Evolutionary conservation across 306 rosid species (phyloP), one percentile per base, ranked within the genome.

Genomic region (Psophocarpus tetragonolobus): DNA sequence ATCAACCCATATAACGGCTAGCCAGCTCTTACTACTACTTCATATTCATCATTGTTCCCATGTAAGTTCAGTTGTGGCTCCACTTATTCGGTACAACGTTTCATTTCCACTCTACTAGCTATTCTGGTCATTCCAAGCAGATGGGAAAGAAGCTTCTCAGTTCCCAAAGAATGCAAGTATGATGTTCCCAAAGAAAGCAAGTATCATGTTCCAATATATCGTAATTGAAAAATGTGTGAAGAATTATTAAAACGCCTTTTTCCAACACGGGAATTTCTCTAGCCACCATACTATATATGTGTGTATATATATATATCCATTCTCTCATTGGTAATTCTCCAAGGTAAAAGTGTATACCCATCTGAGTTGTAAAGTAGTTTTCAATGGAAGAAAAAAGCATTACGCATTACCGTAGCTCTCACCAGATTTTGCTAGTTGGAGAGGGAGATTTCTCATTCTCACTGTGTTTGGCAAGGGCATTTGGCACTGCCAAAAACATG

Each of bases 391-490:
- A 71, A 30, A 84, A 41, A 77, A 14, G 0, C 9, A 77, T 80
- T 3, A 71, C 1, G 42, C 77, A 82, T 39, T 88, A 76, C 17
- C 18, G 14, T 11, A 73, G 81, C 47, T 47, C 44, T 10, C 87
- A 86, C 2, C 30, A 8, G 21, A 88, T 83, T 36, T 82, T 84
- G 11, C 85, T 81, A 6, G 85, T 71, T 24, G 88, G 86, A 60
- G 88, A 85, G 50, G 89, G 85, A 29, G 85, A 88, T 72, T 85
- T 81, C 74, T 85, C 87, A 18, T 86, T 83, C 14, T 47, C 89
- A 4, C 80, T 71, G n/a, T 86, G 78, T 51, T 63, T 85, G 38
- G 88, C 91, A 21, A 78, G 2, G 18, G 42, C 80, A 14, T 85
- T 88, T 57, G 85, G 73, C 17, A 53, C 85, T 0, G 86, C 83